phyloP scores from a whole-genome alignment of 805 yeast genomes.

The Hanseniaspora lachancei region DNA sequence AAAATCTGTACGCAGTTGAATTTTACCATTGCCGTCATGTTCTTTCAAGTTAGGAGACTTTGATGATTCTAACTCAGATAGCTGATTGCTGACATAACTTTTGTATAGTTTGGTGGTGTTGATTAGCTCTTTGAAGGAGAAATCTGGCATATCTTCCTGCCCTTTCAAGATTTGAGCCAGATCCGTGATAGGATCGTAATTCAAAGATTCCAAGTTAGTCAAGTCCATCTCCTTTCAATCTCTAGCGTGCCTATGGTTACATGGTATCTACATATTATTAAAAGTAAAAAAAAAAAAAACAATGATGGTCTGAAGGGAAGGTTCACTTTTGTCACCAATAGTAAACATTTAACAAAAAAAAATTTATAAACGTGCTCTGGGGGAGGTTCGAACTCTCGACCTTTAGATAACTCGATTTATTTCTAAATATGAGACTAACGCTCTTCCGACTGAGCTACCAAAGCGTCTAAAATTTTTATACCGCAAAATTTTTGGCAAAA shows the following conservation, averaged over 20 bases:
- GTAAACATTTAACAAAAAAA: no score
- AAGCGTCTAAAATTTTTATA: no score
- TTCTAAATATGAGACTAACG: constrained; percentile 33
- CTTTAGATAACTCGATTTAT: constrained; percentile 25
- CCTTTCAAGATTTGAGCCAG: constrained; percentile 38
- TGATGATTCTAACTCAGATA: not conserved
- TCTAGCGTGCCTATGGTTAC: not conserved
- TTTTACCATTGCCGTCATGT: not conserved
- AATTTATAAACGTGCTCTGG: constrained; percentile 32
- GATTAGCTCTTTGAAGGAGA: constrained; percentile 35
- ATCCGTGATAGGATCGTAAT: constrained; percentile 44
- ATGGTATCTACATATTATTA: not conserved
- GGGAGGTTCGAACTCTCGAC: constrained; percentile 38
- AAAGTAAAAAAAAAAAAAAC: not conserved
- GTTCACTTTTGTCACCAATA: not conserved
- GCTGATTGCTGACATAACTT: not conserved
- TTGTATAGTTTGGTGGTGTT: constrained; percentile 12
- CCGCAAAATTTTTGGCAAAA: no score
- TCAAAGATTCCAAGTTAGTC: constrained; percentile 24
- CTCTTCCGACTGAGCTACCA: constrained; percentile 39
- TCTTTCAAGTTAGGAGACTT: not conserved
- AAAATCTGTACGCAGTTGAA: not conserved
- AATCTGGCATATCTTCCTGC: constrained; percentile 37
- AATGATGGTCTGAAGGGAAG: not conserved
- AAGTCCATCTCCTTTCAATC: not conserved